A percentile compares a stretch with the other conserved stretches of the same genome.
These are phyloP conservation scores for Blastobotrys proliferans DNA, from an alignment of 1,139 yeast genomes.

Conservation along the genomic window DNA sequence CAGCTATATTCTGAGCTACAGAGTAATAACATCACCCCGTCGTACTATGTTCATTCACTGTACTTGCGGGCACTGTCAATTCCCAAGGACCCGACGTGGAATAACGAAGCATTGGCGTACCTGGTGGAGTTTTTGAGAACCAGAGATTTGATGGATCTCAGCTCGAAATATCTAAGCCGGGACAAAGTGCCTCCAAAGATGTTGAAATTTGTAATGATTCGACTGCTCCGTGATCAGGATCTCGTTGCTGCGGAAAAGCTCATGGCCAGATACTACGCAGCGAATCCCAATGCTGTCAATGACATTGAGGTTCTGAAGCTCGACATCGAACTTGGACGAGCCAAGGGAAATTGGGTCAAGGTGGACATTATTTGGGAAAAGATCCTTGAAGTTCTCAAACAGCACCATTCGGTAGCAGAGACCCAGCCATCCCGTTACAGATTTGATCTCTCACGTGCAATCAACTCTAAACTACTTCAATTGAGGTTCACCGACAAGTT, in stretches of 20 bases:
- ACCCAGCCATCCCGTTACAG: constrained; percentile 20
- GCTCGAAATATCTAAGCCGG: constrained; percentile 25
- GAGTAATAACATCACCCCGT: constrained; percentile 20
- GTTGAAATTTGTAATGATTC: constrained; percentile 19
- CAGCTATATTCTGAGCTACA: constrained; percentile 21
- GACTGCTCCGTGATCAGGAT: constrained; percentile 12
- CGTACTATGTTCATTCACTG: constrained; percentile 23
- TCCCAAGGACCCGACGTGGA: constrained; percentile 5
- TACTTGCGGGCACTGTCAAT: constrained; percentile 19
- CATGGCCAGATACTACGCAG: constrained; percentile 4
- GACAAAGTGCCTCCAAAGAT: constrained; percentile 24
- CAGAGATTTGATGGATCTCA: constrained; percentile 22
- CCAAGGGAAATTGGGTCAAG: constrained; percentile 8
- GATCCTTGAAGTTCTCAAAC: not conserved
- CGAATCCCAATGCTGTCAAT: constrained; percentile 4
- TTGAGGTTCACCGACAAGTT: constrained; percentile 14
- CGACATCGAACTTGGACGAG: constrained; percentile 8
- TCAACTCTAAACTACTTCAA: constrained; percentile 32
- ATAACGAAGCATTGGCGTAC: not conserved
- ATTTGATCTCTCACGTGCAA: constrained; percentile 26
- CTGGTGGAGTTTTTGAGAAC: constrained; percentile 10
- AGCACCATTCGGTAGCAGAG: not conserved
- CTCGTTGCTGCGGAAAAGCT: constrained; percentile 3
- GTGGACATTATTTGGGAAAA: constrained; percentile 10
- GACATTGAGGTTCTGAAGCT: constrained; percentile 7